Percentiles rank a stretch among this genome's conserved stretches.
phyloP scores from a whole-genome alignment of 1,284 basidiomycete genomes.

The Macrocystidia cucumis region DNA sequence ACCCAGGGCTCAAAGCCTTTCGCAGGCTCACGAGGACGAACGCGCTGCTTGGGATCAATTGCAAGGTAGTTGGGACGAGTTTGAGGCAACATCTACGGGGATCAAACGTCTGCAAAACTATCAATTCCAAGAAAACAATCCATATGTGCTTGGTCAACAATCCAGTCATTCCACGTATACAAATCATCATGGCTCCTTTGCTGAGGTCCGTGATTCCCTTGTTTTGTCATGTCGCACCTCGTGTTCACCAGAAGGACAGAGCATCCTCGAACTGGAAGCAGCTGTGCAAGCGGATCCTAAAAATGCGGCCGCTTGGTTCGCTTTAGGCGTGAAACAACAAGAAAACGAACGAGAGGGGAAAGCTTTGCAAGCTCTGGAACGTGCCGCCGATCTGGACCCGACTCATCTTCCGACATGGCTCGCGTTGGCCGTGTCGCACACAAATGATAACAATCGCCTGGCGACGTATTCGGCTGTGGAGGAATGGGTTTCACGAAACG shows the following conservation, averaged over 20 bases:
- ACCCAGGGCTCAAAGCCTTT: conserved; percentile 6
- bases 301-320: conserved; percentile 79
- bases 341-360: conserved; percentile 95
- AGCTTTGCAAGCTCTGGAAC: conserved; percentile 82
- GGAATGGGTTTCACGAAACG: conserved; percentile 70
- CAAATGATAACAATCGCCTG: conserved; percentile 80
- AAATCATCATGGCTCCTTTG: conserved; percentile 34
- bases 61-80: conserved; percentile 81
- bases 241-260: conserved; percentile 36
- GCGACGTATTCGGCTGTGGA: conserved; percentile 76
- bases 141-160: conserved; percentile 60
- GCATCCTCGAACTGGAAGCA: conserved; percentile 86
- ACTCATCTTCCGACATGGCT: conserved; percentile 79
- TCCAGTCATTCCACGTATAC: conserved; percentile 49
- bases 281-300: conserved; percentile 75
- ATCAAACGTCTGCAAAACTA: conserved; percentile 57
- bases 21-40: conserved; percentile 15
- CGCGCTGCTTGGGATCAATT: conserved; percentile 36
- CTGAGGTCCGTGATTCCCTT: conserved; percentile 43
- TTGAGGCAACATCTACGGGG: conserved; percentile 62
- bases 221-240: conserved; percentile 6
- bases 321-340: conserved; percentile 95
- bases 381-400: conserved; percentile 79
- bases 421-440: conserved; percentile 86
- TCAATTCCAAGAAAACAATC: conserved; percentile 78